A percentile compares a stretch with the other conserved stretches of the same genome.
Conservation (phyloP, 2,329 filamentous ascomycete genomes). For the Beauveria asiatica region DNA sequence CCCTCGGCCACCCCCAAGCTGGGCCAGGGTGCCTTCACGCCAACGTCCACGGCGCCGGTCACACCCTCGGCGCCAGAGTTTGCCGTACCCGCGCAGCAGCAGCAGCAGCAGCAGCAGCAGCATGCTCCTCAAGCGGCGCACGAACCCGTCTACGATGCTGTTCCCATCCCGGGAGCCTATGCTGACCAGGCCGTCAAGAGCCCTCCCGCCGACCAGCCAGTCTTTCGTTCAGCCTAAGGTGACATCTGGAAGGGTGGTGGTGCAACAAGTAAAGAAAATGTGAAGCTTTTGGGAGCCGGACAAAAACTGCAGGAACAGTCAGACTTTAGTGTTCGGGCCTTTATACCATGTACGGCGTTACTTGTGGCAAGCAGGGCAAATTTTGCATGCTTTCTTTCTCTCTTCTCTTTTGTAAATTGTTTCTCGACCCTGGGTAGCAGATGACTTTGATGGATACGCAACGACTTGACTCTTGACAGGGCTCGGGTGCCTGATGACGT, state of each 20-base stretch:
- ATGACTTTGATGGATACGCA: background rate
- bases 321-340: background rate
- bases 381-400: background rate
- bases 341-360: constrained; percentile 9
- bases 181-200: constrained; percentile 45
- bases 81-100: constrained; percentile 21
- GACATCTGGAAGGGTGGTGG: constrained; percentile 10
- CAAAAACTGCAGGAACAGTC: constrained; percentile 8
- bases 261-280: background rate
- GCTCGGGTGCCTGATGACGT: background rate
- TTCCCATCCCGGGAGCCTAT: constrained; percentile 86
- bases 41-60: constrained; percentile 32
- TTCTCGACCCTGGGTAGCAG: background rate
- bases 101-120: constrained; percentile 47
- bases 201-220: constrained; percentile 37
- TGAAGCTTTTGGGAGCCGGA: background rate
- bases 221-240: constrained; percentile 27
- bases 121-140: constrained; percentile 65
- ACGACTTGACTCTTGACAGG: background rate
- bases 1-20: constrained; percentile 68
- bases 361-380: background rate
- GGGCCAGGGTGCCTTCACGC: constrained; percentile 53
- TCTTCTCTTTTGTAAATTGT: constrained; percentile 1
- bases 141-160: constrained; percentile 75
- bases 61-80: constrained; percentile 15